Base-by-base conservation (phyloP, 2,329 filamentous ascomycete genomes). In the Sclerotinia sclerotiorum region DNA sequence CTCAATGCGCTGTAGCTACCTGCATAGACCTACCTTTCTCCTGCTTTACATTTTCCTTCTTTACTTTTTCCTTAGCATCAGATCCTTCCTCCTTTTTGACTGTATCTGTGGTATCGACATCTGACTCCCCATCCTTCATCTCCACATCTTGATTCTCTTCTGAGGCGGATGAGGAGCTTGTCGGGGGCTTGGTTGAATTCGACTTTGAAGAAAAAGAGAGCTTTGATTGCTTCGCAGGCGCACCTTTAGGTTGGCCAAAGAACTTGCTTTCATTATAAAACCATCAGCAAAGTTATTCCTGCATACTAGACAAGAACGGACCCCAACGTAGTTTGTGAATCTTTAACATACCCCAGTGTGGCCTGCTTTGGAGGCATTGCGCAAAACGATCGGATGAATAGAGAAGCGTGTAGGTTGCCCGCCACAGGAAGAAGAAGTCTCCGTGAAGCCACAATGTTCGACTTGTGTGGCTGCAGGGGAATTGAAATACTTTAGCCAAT, bases 261-360 rank as follows among this genome's bases (percentile, higher is more conserved):
- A 97, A 97, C 78, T 94, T 95, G 70, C 94, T 98, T 72, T 68
- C 70, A 13, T 7, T 32, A 17, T 44, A 29, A 6, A 63, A 32
- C 6, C n/a, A 39, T 75, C 65, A 76, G 72, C 60, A 69, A 35
- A 62, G 7, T 68, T 21, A 11, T 29, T 24, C 63, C 11, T 48
- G 29, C 17, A 69, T 27, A 35, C 35, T 46, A 55, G 44, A 57
- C 56, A 62, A 15, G 15, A 65, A 81, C 82, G 80, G 87, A 93
- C 91, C 89, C 86, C 79, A 94, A 81, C 74, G 89, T 92, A 77
- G 85, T 87, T 83, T 94, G 91, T 72, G 84, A 84, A 75, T 88
- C 82, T 80, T 87, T 89, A 71, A 94, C 93, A 82, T 95, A 97
- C 93, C 92, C 92, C 79, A 97, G 82, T 70, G 91, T 97, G 76